Percentiles rank a stretch among this genome's conserved stretches.
Evolutionary conservation across 1,284 basidiomycete species (phyloP).

Genomic region (Moniliophthora roreri): DNA sequence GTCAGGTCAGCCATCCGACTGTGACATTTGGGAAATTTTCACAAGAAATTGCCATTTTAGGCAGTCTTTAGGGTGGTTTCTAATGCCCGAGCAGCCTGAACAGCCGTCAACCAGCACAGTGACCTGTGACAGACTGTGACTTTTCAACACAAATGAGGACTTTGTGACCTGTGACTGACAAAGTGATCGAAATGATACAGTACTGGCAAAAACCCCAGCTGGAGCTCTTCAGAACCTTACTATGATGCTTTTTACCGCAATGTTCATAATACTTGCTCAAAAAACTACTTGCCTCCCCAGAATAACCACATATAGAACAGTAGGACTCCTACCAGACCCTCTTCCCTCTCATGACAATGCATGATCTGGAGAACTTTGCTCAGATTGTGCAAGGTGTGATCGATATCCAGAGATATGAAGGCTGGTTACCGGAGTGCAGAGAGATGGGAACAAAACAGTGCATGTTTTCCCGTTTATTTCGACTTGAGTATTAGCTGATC

Average conservation of each 20-base stretch:
- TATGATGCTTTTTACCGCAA: conserved; percentile 68
- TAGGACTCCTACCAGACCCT: conserved; percentile 67
- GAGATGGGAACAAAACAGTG: conserved; percentile 41
- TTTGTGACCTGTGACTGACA: too few relatives aligned
- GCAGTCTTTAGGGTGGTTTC: too few relatives aligned
- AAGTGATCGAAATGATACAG: too few relatives aligned
- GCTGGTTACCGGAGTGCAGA: conserved; percentile 65
- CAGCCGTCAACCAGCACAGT: conserved; percentile 26
- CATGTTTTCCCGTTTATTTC: background rate
- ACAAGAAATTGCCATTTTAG: conserved; percentile 65
- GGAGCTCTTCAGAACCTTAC: conserved; percentile 49
- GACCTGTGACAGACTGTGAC: too few relatives aligned
- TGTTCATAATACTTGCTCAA: conserved; percentile 32
- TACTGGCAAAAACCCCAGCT: conserved; percentile 53
- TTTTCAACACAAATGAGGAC: conserved; percentile 2
- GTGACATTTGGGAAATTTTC: conserved; percentile 43
- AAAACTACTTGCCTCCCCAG: background rate
- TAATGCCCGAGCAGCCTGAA: background rate
- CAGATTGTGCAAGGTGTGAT: conserved; percentile 61
- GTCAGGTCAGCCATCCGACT: background rate
- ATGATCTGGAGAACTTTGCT: conserved; percentile 56
- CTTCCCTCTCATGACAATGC: conserved; percentile 58
- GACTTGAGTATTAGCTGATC: background rate
- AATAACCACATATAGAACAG: conserved; percentile 26
- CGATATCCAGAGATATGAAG: conserved; percentile 66